These are phyloP conservation scores for Ophiostoma perfectum DNA, from an alignment of 2,329 filamentous ascomycete genomes.

Conservation along the genomic window DNA sequence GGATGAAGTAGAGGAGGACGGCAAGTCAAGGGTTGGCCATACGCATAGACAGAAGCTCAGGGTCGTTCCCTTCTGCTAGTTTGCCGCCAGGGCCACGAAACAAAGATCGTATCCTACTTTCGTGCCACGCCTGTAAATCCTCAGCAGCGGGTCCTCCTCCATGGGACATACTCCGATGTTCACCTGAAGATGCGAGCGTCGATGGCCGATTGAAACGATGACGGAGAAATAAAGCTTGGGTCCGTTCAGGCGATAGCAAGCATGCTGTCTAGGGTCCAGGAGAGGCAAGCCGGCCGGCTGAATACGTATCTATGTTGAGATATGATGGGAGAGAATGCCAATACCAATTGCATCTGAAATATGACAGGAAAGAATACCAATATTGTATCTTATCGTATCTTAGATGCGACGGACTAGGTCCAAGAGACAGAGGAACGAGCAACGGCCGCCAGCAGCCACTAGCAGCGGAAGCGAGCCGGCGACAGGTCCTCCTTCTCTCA, in stretches of 20 bases:
- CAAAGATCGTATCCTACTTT: too few relatives aligned
- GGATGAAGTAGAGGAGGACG: too few relatives aligned
- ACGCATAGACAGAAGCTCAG: neutral
- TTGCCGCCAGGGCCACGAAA: neutral
- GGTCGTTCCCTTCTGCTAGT: neutral
- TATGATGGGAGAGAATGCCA: too few relatives aligned
- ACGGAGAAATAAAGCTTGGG: neutral
- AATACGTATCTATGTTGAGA: too few relatives aligned
- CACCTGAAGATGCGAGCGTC: neutral
- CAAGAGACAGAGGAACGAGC: neutral
- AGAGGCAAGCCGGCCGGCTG: neutral
- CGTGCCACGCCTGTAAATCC: too few relatives aligned
- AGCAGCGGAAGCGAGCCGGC: conserved; percentile 4
- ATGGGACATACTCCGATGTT: neutral
- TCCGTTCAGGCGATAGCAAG: neutral
- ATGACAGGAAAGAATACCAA: neutral
- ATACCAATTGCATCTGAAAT: too few relatives aligned
- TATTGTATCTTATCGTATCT: too few relatives aligned
- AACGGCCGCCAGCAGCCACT: neutral
- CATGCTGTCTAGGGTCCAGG: neutral
- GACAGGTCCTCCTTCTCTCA: neutral
- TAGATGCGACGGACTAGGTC: too few relatives aligned
- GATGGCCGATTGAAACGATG: neutral
- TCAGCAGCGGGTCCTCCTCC: neutral
- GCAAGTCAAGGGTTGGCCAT: too few relatives aligned